phyloP scores from a whole-genome alignment of 2,329 filamentous ascomycete genomes.

The Cladophialophora yegresii region DNA sequence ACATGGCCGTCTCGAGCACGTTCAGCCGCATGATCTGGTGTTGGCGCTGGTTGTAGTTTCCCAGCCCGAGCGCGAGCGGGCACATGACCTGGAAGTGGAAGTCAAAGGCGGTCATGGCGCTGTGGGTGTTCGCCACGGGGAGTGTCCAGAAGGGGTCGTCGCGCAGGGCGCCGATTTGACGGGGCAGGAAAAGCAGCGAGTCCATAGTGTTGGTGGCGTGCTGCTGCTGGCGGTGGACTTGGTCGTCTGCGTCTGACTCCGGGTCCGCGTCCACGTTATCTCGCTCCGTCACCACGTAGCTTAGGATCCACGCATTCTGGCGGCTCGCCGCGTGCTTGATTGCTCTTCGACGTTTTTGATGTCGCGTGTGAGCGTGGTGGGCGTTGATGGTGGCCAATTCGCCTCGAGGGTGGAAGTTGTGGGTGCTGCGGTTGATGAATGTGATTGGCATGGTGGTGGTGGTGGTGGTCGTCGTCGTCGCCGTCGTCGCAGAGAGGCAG shows the following conservation, averaged over 20 bases:
- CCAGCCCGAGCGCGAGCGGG: slow-evolving; percentile 13
- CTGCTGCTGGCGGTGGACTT: too few relatives aligned
- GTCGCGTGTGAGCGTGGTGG: slow-evolving; percentile 9
- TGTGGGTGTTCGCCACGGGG: slow-evolving; percentile 13
- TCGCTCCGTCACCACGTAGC: not conserved
- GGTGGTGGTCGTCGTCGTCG: too few relatives aligned
- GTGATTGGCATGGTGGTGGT: slow-evolving; percentile 13
- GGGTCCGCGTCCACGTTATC: not conserved
- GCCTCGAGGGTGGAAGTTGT: not conserved
- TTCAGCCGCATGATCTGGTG: slow-evolving; percentile 12
- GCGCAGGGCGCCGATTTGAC: slow-evolving; percentile 13
- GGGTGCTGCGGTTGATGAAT: slow-evolving; percentile 15
- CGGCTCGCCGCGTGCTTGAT: not conserved
- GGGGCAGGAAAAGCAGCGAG: not conserved
- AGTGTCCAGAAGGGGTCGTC: slow-evolving; percentile 21
- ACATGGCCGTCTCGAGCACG: slow-evolving; percentile 19
- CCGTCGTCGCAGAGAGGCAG: not conserved
- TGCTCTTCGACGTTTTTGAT: not conserved
- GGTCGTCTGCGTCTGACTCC: not conserved
- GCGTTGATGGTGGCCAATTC: slow-evolving; percentile 13
- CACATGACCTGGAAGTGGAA: slow-evolving; percentile 18
- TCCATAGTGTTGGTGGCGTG: not conserved
- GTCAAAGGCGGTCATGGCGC: slow-evolving; percentile 11
- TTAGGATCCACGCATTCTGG: slow-evolving; percentile 1
- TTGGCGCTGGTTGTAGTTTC: slow-evolving; percentile 14